Evolutionary conservation across 2,329 filamentous ascomycete species (phyloP).

Genomic region (Phialophora chinensis): DNA sequence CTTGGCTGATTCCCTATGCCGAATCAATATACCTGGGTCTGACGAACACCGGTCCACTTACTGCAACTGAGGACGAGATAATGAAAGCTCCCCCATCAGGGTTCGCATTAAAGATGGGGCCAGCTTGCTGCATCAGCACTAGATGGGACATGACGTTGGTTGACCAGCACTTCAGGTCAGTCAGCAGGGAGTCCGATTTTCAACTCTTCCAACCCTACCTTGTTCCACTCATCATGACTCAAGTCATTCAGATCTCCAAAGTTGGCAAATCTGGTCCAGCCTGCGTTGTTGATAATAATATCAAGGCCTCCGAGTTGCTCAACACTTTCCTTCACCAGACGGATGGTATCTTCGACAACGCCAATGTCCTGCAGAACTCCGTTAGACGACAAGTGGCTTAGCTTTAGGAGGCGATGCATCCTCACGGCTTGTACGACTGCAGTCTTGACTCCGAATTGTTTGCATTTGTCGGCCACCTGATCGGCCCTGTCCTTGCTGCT

Average conservation of each 20-base stretch:
- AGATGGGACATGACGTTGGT: conserved; percentile 66
- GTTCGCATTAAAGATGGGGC: conserved; percentile 65
- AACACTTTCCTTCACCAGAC: conserved; percentile 65
- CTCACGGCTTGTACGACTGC: conserved; percentile 66
- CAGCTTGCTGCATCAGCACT: conserved; percentile 62
- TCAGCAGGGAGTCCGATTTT: conserved; percentile 14
- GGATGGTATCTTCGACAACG: conserved; percentile 62
- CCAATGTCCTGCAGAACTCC: conserved; percentile 62
- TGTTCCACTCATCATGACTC: conserved; percentile 68
- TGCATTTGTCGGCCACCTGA: conserved; percentile 62
- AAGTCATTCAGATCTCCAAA: conserved; percentile 65
- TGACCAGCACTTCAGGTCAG: conserved; percentile 59
- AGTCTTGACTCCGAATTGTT: conserved; percentile 58
- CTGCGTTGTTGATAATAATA: conserved; percentile 77
- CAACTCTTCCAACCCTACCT: conserved; percentile 47
- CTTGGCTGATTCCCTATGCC: conserved; percentile 62
- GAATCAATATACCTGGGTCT: neutral
- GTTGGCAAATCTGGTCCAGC: conserved; percentile 65
- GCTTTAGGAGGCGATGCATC: conserved; percentile 19
- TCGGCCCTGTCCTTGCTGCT: conserved; percentile 66
- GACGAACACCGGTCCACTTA: conserved; percentile 42
- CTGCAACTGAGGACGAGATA: conserved; percentile 67
- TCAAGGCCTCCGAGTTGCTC: conserved; percentile 72
- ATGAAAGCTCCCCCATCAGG: conserved; percentile 68
- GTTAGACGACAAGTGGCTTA: neutral